phyloP scores from a whole-genome alignment of 495 filamentous ascomycete genomes.

The Penicillium lagena region DNA sequence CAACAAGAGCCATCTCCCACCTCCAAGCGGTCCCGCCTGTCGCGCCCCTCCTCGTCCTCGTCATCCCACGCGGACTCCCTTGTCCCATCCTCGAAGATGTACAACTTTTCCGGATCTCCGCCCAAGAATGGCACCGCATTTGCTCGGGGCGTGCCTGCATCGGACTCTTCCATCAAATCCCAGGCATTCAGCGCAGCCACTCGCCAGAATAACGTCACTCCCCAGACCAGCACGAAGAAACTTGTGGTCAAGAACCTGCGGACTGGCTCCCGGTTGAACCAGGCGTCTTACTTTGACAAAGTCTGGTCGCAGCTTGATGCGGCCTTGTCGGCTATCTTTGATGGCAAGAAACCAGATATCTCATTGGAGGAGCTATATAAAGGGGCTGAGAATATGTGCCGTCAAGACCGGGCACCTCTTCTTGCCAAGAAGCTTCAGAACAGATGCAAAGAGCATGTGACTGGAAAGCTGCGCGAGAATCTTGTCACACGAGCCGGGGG shows the following conservation, averaged over 20 bases:
- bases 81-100: conserved; percentile 36
- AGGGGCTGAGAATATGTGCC: conserved; percentile 84
- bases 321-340: conserved; percentile 68
- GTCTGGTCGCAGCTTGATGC: conserved; percentile 65
- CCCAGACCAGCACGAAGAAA: conserved; percentile 62
- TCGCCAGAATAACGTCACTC: conserved; percentile 35
- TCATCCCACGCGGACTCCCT: conserved; percentile 15
- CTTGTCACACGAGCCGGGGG: conserved; percentile 44
- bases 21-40: conserved; percentile 38
- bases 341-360: conserved; percentile 48
- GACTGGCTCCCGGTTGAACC: conserved; percentile 46
- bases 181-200: conserved; percentile 18
- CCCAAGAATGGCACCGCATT: conserved; percentile 24
- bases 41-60: conserved; percentile 24
- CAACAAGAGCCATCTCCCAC: conserved; percentile 19
- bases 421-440: conserved; percentile 56
- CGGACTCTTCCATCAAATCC: conserved; percentile 11
- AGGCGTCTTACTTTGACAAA: conserved; percentile 65
- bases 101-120: conserved; percentile 37
- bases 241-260: conserved; percentile 84
- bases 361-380: conserved; percentile 85
- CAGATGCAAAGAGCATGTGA: conserved; percentile 58
- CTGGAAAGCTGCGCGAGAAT: conserved; percentile 44
- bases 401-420: conserved; percentile 60
- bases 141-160: conserved; percentile 15